Percentiles rank a stretch among this genome's conserved stretches.
phyloP scores from a whole-genome alignment of 257 asterid species.

The Osmanthus fragrans region DNA sequence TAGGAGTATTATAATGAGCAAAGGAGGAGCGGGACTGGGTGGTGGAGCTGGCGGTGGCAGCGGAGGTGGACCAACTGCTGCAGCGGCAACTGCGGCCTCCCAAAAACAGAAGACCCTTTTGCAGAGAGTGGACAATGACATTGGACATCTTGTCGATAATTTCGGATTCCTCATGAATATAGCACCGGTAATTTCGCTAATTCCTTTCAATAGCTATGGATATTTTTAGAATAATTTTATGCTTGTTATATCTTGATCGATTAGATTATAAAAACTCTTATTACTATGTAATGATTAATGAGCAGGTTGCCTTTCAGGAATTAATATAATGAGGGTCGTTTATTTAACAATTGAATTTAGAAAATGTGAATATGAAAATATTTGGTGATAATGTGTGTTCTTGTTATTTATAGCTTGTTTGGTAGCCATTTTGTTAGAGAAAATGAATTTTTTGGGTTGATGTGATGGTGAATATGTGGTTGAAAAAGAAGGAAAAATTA shows the following conservation, averaged over 20 bases:
- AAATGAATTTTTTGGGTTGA: no score
- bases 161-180: constrained; percentile 71
- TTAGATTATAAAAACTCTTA: not conserved
- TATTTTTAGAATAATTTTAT: not conserved
- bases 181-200: constrained; percentile 55
- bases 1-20: constrained; percentile 48
- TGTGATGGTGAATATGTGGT: no score
- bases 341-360: not conserved
- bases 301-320: not conserved
- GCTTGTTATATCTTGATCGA: not conserved
- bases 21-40: constrained; percentile 59
- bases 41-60: constrained; percentile 40
- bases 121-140: constrained; percentile 80
- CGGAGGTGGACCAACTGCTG: constrained; percentile 66
- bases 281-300: not conserved
- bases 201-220: constrained; percentile 1
- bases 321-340: not conserved
- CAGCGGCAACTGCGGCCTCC: constrained; percentile 76
- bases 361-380: not conserved
- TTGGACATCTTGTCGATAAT: constrained; percentile 80
- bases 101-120: constrained; percentile 77
- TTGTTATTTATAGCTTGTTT: no score
- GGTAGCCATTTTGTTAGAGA: no score
- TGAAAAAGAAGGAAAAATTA: no score
- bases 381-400: not conserved